A percentile compares a stretch with the other conserved stretches of the same genome.
These are phyloP conservation scores for Salix arbutifolia DNA, from an alignment of 345 rosid genomes.

Conservation along the genomic window DNA sequence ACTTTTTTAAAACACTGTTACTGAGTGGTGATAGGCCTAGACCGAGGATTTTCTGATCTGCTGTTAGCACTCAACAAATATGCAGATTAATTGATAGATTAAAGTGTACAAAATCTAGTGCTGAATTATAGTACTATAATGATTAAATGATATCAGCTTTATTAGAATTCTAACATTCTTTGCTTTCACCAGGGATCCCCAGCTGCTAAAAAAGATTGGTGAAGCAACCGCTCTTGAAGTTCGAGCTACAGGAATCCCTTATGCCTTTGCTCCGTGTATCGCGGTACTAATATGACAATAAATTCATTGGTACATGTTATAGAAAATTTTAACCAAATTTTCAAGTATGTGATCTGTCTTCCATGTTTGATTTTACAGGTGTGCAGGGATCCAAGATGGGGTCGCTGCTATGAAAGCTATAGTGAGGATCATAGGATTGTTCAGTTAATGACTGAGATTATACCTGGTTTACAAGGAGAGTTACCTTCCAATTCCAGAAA, in stretches of 20 bases:
- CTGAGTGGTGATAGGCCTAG: neutral
- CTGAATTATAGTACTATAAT: neutral
- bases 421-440: slow-evolving; percentile 38
- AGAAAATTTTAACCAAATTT: neutral
- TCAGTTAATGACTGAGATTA: slow-evolving; percentile 24
- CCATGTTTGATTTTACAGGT: slow-evolving; percentile 18
- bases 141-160: neutral
- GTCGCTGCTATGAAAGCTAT: slow-evolving; percentile 41
- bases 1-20: neutral
- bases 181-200: slow-evolving; percentile 15
- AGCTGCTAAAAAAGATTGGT: slow-evolving; percentile 17
- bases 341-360: neutral
- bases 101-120: neutral
- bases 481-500: slow-evolving; percentile 14
- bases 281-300: slow-evolving; percentile 11
- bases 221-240: slow-evolving; percentile 32
- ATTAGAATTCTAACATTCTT: neutral
- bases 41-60: neutral
- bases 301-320: neutral
- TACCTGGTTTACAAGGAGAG: slow-evolving; percentile 38
- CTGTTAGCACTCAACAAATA: neutral
- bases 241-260: slow-evolving; percentile 31
- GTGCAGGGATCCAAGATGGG: slow-evolving; percentile 49
- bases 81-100: neutral
- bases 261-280: slow-evolving; percentile 28